phyloP scores from a whole-genome alignment of 768 basidiomycete species.

The Termitomyces sp. region DNA sequence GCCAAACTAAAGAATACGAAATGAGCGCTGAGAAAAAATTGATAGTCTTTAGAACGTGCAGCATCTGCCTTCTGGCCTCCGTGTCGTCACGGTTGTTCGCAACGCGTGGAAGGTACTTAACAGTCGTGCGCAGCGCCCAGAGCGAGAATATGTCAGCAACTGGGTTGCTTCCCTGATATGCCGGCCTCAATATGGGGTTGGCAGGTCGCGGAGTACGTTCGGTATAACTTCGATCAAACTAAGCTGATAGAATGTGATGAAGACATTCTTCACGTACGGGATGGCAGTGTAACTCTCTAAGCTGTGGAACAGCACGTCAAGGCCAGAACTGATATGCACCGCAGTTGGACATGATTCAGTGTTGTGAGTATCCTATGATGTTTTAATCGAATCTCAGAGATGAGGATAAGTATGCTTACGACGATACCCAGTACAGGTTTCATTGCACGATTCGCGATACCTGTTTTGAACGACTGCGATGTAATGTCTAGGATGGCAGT shows the following conservation, averaged over 20 bases:
- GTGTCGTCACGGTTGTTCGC: slow-evolving; percentile 72
- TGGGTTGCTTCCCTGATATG: slow-evolving; percentile 91
- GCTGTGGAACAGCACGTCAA: slow-evolving; percentile 95
- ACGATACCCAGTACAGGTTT: slow-evolving; percentile 85
- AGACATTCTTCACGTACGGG: slow-evolving; percentile 56
- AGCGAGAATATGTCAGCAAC: slow-evolving; percentile 94
- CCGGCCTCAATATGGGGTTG: slow-evolving; percentile 87
- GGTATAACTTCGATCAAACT: slow-evolving; percentile 55
- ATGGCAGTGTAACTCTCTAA: slow-evolving; percentile 94
- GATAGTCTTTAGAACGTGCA: slow-evolving; percentile 36
- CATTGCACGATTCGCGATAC: slow-evolving; percentile 88
- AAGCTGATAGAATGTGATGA: slow-evolving; percentile 1
- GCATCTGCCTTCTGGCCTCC: slow-evolving; percentile 88
- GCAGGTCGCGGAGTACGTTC: slow-evolving; percentile 85
- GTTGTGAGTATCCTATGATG: slow-evolving; percentile 69
- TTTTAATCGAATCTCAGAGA: not conserved
- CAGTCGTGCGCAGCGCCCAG: slow-evolving; percentile 89
- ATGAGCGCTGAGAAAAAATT: not conserved
- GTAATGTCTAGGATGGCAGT: slow-evolving; percentile 93
- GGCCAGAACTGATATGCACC: slow-evolving; percentile 90
- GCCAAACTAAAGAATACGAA: slow-evolving; percentile 53
- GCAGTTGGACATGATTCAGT: slow-evolving; percentile 89
- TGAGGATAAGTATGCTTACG: slow-evolving; percentile 23
- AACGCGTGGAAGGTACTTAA: slow-evolving; percentile 84
- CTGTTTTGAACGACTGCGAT: slow-evolving; percentile 91